phyloP scores from a whole-genome alignment of 2,329 filamentous ascomycete genomes.

The Akanthomyces lecanii region DNA sequence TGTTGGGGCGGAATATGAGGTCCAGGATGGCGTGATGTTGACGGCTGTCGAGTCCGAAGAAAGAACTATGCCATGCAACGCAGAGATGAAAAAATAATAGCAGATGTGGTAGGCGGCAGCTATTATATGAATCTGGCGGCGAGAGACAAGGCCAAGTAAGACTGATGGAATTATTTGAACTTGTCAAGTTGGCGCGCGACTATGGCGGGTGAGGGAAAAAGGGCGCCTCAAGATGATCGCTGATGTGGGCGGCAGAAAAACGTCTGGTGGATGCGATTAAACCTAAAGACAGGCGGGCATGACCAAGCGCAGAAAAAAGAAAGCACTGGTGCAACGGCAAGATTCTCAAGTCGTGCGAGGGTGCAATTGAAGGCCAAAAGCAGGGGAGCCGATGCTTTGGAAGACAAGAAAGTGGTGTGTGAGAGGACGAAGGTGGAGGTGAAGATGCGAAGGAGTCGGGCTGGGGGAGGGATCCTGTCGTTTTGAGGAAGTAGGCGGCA shows the following conservation, averaged over 20 bases:
- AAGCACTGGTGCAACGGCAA: not conserved
- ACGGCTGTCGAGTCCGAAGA: not conserved
- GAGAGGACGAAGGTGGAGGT: constrained; percentile 10
- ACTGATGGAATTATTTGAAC: not conserved
- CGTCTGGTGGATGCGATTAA: constrained; percentile 11
- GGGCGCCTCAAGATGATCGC: constrained; percentile 12
- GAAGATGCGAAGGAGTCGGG: constrained; percentile 8
- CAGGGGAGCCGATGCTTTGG: not conserved
- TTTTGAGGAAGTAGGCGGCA: constrained; percentile 15
- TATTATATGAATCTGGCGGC: not conserved
- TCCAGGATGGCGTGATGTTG: not conserved
- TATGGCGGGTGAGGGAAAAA: constrained; percentile 15
- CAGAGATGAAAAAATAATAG: not conserved
- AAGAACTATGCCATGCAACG: not conserved
- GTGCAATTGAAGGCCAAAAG: not conserved
- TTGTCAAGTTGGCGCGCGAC: constrained; percentile 14
- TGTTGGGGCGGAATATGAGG: not conserved
- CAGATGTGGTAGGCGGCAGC: not conserved
- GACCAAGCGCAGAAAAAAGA: not conserved
- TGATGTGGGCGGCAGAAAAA: constrained; percentile 9
- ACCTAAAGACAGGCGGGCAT: not conserved
- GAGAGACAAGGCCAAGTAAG: not conserved
- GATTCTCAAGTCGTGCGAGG: not conserved
- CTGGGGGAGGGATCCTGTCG: constrained; percentile 9
- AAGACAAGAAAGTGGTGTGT: not conserved